Conservation (phyloP, 2,329 filamentous ascomycete species). For the Cladophialophora exuberans region DNA sequence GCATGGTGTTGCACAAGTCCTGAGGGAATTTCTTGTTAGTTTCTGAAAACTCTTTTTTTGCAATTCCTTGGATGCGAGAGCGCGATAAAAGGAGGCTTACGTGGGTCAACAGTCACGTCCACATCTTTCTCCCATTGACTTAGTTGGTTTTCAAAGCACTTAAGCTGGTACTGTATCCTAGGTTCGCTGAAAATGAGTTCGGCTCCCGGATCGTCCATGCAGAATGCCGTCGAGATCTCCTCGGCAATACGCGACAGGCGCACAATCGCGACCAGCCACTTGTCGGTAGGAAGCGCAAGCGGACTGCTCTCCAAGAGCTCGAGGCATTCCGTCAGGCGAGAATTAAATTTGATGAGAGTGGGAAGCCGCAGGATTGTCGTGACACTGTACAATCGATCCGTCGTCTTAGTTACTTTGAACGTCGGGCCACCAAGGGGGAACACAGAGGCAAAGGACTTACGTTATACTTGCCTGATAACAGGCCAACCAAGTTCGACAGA, state of each 20-base stretch:
- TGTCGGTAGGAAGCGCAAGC: conserved; percentile 59
- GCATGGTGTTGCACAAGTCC: conserved; percentile 61
- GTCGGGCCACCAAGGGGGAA: no score
- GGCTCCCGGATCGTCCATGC: conserved; percentile 63
- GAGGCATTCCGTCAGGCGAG: conserved; percentile 65
- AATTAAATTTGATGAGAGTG: conserved; percentile 62
- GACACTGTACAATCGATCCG: conserved; percentile 54
- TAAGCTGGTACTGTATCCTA: conserved; percentile 66
- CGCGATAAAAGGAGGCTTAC: conserved; percentile 58
- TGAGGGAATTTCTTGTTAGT: neutral
- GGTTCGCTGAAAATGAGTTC: conserved; percentile 60
- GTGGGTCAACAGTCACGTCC: conserved; percentile 55
- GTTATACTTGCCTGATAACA: conserved; percentile 60
- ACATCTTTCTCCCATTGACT: conserved; percentile 61
- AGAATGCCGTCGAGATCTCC: conserved; percentile 68
- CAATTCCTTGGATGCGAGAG: no score
- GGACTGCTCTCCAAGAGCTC: conserved; percentile 59
- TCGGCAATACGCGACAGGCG: conserved; percentile 66
- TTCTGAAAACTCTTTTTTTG: neutral
- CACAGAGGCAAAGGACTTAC: conserved; percentile 40
- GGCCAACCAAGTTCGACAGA: conserved; percentile 60
- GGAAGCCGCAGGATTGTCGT: conserved; percentile 61
- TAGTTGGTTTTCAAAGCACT: conserved; percentile 66
- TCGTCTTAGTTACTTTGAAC: no score
- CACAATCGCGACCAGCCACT: conserved; percentile 58